phyloP scores from a whole-genome alignment of 257 asterid genomes.

The Striga asiatica region DNA sequence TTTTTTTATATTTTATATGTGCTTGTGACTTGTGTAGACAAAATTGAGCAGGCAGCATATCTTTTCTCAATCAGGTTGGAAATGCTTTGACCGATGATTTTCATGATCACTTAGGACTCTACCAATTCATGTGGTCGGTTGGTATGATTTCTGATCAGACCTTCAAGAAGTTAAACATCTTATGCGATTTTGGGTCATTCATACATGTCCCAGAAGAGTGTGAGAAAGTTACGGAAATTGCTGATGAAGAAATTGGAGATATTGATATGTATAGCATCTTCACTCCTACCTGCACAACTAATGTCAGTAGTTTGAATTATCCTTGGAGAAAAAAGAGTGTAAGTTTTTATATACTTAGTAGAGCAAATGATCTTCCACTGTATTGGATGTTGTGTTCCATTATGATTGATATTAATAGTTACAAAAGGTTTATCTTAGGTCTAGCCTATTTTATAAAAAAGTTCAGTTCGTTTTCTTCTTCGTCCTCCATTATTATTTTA shows the following conservation, averaged over 20 bases:
- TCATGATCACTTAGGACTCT: constrained; percentile 74
- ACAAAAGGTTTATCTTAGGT: too few species aligned
- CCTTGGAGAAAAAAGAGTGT: constrained; percentile 37
- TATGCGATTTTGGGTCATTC: constrained; percentile 53
- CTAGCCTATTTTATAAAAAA: too few species aligned
- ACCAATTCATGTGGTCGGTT: constrained; percentile 76
- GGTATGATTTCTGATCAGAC: constrained; percentile 96
- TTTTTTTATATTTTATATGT: too few species aligned
- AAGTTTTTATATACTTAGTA: constrained; percentile 10
- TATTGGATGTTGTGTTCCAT: not conserved
- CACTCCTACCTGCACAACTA: constrained; percentile 79
- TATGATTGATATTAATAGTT: too few species aligned
- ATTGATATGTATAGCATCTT: constrained; percentile 85
- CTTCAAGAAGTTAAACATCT: constrained; percentile 51
- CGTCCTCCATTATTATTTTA: too few species aligned
- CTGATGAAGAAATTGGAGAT: constrained; percentile 63
- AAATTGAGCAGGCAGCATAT: not conserved
- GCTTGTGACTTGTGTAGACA: not conserved
- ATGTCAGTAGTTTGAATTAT: constrained; percentile 29
- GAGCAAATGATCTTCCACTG: not conserved
- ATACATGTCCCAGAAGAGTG: constrained; percentile 39
- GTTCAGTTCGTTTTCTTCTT: too few species aligned
- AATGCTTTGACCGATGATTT: constrained; percentile 85
- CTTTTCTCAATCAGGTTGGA: constrained; percentile 47
- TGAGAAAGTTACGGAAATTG: constrained; percentile 37